Conservation (phyloP, 208 protist genomes). For the Trypanosoma platydactyli region DNA sequence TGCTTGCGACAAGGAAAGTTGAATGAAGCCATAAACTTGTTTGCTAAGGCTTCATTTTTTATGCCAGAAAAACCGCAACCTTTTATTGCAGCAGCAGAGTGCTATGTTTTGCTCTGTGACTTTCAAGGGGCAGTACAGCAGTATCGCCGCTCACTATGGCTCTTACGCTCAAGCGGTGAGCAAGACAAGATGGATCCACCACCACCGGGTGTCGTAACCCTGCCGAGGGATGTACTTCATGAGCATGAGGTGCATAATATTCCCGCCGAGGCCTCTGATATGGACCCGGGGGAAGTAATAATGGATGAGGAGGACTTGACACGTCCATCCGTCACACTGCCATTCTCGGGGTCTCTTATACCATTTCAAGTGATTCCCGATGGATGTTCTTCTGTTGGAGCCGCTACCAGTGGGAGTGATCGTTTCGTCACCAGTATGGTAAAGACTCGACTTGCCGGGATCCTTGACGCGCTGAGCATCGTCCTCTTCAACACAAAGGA, state of each 20-base stretch:
- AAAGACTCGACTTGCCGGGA: slow-evolving; percentile 52
- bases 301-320: too few species aligned
- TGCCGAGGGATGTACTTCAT: background rate
- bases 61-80: slow-evolving; percentile 65
- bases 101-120: slow-evolving; percentile 81
- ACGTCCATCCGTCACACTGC: too few species aligned
- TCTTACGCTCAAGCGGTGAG: slow-evolving; percentile 32
- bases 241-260: too few species aligned
- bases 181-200: background rate
- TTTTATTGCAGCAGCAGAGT: slow-evolving; percentile 75
- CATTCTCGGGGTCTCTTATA: too few species aligned
- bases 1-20: slow-evolving; percentile 49
- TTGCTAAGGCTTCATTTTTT: slow-evolving; percentile 79
- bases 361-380: too few species aligned
- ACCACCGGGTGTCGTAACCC: background rate
- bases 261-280: too few species aligned
- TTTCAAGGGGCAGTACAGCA: slow-evolving; percentile 78
- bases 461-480: slow-evolving; percentile 81
- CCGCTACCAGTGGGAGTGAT: background rate
- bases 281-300: too few species aligned
- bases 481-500: slow-evolving; percentile 65
- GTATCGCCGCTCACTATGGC: slow-evolving; percentile 80
- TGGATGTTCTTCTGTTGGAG: too few species aligned
- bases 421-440: slow-evolving; percentile 31
- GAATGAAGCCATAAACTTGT: slow-evolving; percentile 55